Conservation (phyloP, 2,329 filamentous ascomycete genomes). For the Westerdykella aurantiaca region DNA sequence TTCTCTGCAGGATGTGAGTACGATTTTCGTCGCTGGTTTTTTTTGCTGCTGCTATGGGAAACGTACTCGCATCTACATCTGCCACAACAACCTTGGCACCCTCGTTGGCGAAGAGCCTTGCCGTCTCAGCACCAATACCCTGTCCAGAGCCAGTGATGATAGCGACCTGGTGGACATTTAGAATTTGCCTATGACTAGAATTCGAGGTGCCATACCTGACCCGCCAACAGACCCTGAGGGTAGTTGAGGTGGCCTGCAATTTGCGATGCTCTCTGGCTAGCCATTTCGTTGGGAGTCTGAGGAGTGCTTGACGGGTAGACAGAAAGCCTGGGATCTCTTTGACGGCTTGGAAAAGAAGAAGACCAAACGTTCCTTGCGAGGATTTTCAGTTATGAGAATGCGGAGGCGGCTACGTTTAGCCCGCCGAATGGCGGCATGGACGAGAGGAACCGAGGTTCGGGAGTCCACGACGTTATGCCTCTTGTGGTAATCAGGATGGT, state of each 20-base stretch:
- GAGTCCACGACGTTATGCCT: not conserved
- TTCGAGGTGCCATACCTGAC: slow-evolving; percentile 45
- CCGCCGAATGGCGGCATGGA: not conserved
- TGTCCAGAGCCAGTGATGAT: slow-evolving; percentile 85
- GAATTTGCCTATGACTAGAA: too few species aligned
- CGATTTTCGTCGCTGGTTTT: not conserved
- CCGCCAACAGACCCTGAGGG: slow-evolving; percentile 69
- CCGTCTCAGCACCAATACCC: slow-evolving; percentile 81
- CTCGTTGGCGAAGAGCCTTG: slow-evolving; percentile 77
- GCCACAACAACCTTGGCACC: slow-evolving; percentile 78
- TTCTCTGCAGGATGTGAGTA: slow-evolving; percentile 51
- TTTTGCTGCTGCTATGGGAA: not conserved
- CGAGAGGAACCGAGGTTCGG: slow-evolving; percentile 6
- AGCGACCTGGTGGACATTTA: slow-evolving; percentile 46
- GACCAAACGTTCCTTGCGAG: not conserved
- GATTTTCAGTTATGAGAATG: slow-evolving; percentile 3
- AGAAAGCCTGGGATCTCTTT: not conserved
- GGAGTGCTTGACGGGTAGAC: not conserved
- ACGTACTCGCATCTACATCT: slow-evolving; percentile 67
- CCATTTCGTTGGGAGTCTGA: slow-evolving; percentile 4
- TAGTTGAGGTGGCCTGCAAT: slow-evolving; percentile 76
- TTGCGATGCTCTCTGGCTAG: slow-evolving; percentile 56
- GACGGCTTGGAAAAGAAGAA: not conserved
- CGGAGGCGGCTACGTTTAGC: slow-evolving; percentile 8
- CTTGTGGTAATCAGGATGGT: not conserved